Conservation (phyloP, 2,329 filamentous ascomycete species). For the Fusarium continuum region DNA sequence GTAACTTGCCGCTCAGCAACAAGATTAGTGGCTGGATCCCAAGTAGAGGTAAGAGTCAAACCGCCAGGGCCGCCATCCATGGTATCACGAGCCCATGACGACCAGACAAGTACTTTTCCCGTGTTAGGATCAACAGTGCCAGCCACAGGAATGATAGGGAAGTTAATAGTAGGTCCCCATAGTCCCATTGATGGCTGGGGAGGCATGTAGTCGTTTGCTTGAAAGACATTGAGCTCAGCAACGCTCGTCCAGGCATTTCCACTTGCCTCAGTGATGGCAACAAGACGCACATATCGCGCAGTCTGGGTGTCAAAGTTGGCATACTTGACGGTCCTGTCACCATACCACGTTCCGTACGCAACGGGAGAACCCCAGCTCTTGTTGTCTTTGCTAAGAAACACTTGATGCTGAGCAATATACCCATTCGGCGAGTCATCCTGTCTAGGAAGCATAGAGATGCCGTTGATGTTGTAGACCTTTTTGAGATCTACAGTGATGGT, state of each 20-base stretch:
- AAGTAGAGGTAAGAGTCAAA: slow-evolving; percentile 9
- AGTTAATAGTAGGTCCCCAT: slow-evolving; percentile 29
- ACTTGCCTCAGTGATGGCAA: slow-evolving; percentile 12
- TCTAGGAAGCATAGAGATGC: slow-evolving; percentile 24
- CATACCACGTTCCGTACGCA: slow-evolving; percentile 27
- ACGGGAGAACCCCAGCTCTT: slow-evolving; percentile 17
- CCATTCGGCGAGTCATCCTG: slow-evolving; percentile 17
- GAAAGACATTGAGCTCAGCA: slow-evolving; percentile 24
- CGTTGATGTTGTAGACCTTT: slow-evolving; percentile 20
- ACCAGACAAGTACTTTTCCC: slow-evolving; percentile 22
- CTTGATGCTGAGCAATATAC: slow-evolving; percentile 11
- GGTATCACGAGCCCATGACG: slow-evolving; percentile 16
- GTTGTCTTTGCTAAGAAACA: slow-evolving; percentile 15
- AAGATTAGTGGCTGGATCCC: slow-evolving; percentile 20
- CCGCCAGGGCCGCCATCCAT: slow-evolving; percentile 17
- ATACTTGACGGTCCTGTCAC: slow-evolving; percentile 16
- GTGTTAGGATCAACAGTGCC: slow-evolving; percentile 19
- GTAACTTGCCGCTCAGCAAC: slow-evolving; percentile 35
- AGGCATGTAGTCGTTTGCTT: slow-evolving; percentile 1
- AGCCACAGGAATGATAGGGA: slow-evolving; percentile 27
- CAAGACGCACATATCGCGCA: slow-evolving; percentile 1
- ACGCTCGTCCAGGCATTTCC: slow-evolving; percentile 19
- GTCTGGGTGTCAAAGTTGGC: slow-evolving; percentile 29
- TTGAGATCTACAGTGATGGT: slow-evolving; percentile 25
- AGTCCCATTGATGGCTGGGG: not conserved